phyloP scores from a whole-genome alignment of 1,284 basidiomycete species.

The Sporisorium sorghi region DNA sequence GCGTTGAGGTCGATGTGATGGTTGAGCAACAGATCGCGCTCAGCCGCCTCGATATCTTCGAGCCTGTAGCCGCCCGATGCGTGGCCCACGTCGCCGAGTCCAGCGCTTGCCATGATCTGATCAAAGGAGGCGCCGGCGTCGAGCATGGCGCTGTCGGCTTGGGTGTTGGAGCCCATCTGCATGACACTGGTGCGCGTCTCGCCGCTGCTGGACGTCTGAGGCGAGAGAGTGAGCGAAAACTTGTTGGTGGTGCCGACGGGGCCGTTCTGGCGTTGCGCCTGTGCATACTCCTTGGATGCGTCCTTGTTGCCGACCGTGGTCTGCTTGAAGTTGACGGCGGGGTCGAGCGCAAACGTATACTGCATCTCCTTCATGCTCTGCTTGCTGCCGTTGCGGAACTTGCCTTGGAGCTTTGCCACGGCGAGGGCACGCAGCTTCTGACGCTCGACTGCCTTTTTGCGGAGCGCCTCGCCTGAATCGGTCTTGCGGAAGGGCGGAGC shows the following conservation, averaged over 20 bases:
- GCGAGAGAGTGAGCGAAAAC: slow-evolving; percentile 36
- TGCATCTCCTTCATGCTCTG: slow-evolving; percentile 53
- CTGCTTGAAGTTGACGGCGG: slow-evolving; percentile 50
- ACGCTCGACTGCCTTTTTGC: slow-evolving; percentile 44
- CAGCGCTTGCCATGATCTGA: slow-evolving; percentile 41
- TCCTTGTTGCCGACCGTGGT: slow-evolving; percentile 44
- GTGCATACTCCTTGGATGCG: slow-evolving; percentile 29
- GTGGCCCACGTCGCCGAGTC: slow-evolving; percentile 15
- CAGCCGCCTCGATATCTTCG: slow-evolving; percentile 55
- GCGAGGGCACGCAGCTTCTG: slow-evolving; percentile 50
- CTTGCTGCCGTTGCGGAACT: slow-evolving; percentile 34
- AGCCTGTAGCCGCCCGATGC: slow-evolving; percentile 35
- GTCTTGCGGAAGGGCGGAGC: slow-evolving; percentile 52
- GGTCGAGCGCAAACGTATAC: slow-evolving; percentile 41
- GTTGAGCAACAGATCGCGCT: slow-evolving; percentile 47
- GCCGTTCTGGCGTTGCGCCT: slow-evolving; percentile 32
- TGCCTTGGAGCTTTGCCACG: slow-evolving; percentile 47
- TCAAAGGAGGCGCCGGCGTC: slow-evolving; percentile 29
- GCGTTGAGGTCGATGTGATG: slow-evolving; percentile 56
- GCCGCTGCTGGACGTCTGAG: slow-evolving; percentile 20
- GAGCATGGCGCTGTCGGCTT: slow-evolving; percentile 11
- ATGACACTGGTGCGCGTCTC: slow-evolving; percentile 23
- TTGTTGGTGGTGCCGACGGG: slow-evolving; percentile 46
- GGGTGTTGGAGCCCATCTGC: slow-evolving; percentile 13
- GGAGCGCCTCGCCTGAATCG: slow-evolving; percentile 47